Percentiles rank a stretch among this genome's conserved stretches.
phyloP scores from a whole-genome alignment of 441 rosid genomes.

The Raphanus hybrid region DNA sequence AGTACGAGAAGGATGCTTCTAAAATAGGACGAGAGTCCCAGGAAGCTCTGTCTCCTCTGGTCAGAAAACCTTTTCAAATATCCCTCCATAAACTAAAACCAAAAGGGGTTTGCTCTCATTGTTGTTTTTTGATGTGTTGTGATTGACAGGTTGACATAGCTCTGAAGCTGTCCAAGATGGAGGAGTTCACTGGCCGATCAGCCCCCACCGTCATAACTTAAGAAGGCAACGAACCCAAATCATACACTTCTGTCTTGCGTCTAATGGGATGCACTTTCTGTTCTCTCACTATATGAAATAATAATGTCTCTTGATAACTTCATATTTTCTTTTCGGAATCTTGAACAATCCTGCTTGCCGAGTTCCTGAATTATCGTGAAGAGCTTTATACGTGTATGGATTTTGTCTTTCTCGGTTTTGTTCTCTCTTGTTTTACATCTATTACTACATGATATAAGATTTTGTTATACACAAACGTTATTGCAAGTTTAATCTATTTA shows the following conservation, averaged over 20 bases:
- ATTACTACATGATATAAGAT: neutral
- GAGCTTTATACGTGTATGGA: constrained; percentile 7
- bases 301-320: constrained; percentile 30
- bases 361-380: neutral
- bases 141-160: constrained; percentile 84
- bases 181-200: constrained; percentile 88
- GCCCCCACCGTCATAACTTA: constrained; percentile 95
- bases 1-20: constrained; percentile 88
- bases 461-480: neutral
- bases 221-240: constrained; percentile 16
- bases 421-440: neutral
- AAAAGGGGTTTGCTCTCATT: constrained; percentile 6
- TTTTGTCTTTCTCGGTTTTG: constrained; percentile 6
- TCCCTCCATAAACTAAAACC: neutral
- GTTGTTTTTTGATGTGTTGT: constrained; percentile 5
- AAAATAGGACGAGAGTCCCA: constrained; percentile 88
- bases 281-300: constrained; percentile 9
- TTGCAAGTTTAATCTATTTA: neutral
- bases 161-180: constrained; percentile 86
- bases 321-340: neutral
- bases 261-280: constrained; percentile 6
- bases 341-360: neutral
- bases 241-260: constrained; percentile 10
- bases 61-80: neutral
- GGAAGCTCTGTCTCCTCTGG: constrained; percentile 91